A percentile compares a stretch with the other conserved stretches of the same genome.
phyloP scores from a whole-genome alignment of 192 early-diverging fungal genomes.

The Linnemannia zychae region DNA sequence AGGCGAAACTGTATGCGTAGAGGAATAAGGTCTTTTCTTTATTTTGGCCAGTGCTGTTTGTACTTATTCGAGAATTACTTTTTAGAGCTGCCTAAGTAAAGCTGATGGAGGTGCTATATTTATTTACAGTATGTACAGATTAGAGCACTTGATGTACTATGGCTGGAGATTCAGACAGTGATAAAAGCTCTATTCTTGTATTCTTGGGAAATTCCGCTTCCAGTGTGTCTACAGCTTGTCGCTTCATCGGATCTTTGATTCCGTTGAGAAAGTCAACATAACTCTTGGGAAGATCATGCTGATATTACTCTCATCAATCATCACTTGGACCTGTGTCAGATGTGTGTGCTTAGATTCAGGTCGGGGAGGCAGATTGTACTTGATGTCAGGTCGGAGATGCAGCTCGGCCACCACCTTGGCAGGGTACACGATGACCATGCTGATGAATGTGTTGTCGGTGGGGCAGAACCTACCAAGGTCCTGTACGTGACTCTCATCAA shows the following conservation, averaged over 20 bases:
- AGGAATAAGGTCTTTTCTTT: no score
- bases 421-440: constrained; percentile 36
- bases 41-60: no score
- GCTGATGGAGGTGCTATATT: no score
- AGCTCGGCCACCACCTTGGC: constrained; percentile 9
- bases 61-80: no score
- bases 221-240: constrained; percentile 2
- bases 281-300: constrained; percentile 17
- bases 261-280: constrained; percentile 24
- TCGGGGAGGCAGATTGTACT: neutral
- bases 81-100: no score
- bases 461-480: constrained; percentile 13
- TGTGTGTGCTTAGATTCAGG: neutral
- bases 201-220: constrained; percentile 18
- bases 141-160: no score
- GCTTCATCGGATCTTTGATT: constrained; percentile 21
- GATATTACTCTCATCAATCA: constrained; percentile 21
- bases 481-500: neutral
- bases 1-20: no score
- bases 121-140: no score
- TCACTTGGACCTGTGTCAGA: constrained; percentile 9
- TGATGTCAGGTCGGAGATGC: constrained; percentile 14
- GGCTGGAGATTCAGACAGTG: no score
- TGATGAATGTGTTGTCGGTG: constrained; percentile 17
- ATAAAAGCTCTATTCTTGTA: neutral